Conservation (phyloP, 1,284 basidiomycete species). For the Neotropicomus parvogracilis region DNA sequence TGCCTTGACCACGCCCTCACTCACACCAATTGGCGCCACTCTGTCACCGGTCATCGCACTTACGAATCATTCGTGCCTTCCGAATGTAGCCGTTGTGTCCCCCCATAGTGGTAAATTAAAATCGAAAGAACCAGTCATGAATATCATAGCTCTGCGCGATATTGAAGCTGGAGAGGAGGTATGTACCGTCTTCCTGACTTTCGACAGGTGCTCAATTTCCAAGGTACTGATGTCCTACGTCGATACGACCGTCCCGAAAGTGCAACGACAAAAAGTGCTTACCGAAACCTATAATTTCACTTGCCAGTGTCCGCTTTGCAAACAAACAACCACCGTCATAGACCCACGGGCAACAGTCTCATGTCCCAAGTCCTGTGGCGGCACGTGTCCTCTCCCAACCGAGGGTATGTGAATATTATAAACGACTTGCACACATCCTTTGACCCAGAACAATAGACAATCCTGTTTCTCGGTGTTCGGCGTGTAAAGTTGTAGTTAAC, state of each 20-base stretch:
- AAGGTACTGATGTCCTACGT: conserved; percentile 77
- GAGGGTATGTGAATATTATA: conserved; percentile 45
- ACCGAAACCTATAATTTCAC: conserved; percentile 76
- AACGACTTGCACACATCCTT: not conserved
- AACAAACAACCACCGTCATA: conserved; percentile 26
- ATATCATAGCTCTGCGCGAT: conserved; percentile 65
- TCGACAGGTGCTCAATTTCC: conserved; percentile 1
- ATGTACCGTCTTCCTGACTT: not conserved
- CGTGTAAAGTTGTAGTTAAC: conserved; percentile 52
- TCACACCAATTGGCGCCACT: conserved; percentile 77
- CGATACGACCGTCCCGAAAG: conserved; percentile 70
- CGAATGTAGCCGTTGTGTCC: conserved; percentile 89
- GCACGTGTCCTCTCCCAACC: conserved; percentile 51
- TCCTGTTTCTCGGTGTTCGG: conserved; percentile 48
- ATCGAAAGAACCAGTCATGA: conserved; percentile 59
- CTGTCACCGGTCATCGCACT: conserved; percentile 78
- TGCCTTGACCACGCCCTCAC: conserved; percentile 71
- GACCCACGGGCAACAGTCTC: conserved; percentile 70
- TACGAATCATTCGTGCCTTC: conserved; percentile 88
- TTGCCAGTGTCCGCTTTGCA: conserved; percentile 70
- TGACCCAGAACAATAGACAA: conserved; percentile 37
- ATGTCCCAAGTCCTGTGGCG: conserved; percentile 67
- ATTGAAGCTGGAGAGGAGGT: conserved; percentile 73
- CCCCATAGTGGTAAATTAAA: conserved; percentile 47
- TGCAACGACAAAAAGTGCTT: conserved; percentile 56